phyloP scores from a whole-genome alignment of 768 basidiomycete species.

The Naganishia vaughanmartiniae region DNA sequence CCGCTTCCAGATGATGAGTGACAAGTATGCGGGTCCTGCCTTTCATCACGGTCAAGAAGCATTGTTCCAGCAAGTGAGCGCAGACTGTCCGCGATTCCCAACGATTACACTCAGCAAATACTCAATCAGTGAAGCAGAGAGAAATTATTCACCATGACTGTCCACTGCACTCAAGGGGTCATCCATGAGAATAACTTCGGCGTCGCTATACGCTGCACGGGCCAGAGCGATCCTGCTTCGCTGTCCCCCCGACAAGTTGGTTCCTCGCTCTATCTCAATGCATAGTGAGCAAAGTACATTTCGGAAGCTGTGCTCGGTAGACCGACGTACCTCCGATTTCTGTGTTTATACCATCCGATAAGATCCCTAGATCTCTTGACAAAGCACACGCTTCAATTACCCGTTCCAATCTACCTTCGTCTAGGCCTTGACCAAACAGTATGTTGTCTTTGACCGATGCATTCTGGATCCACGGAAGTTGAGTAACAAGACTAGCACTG shows the following conservation, averaged over 20 bases:
- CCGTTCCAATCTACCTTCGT: slow-evolving; percentile 35
- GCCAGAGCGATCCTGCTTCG: slow-evolving; percentile 45
- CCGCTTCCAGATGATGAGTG: slow-evolving; percentile 49
- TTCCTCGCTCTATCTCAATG: slow-evolving; percentile 71
- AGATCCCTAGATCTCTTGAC: slow-evolving; percentile 37
- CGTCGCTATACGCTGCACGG: slow-evolving; percentile 40
- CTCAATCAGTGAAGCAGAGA: background rate
- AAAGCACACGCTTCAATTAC: slow-evolving; percentile 47
- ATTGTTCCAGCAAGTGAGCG: slow-evolving; percentile 65
- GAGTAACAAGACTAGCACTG: slow-evolving; percentile 45
- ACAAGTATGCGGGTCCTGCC: slow-evolving; percentile 63
- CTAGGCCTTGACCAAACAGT: slow-evolving; percentile 54
- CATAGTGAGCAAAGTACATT: slow-evolving; percentile 52
- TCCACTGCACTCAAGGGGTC: slow-evolving; percentile 38
- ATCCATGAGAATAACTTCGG: slow-evolving; percentile 46
- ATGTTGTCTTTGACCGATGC: slow-evolving; percentile 49
- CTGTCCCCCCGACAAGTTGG: slow-evolving; percentile 51
- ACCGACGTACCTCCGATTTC: slow-evolving; percentile 35
- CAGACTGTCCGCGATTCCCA: slow-evolving; percentile 53
- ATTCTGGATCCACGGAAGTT: slow-evolving; percentile 51
- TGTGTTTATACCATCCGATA: slow-evolving; percentile 39
- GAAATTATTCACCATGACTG: slow-evolving; percentile 40
- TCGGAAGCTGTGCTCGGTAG: too few species aligned
- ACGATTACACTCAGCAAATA: background rate
- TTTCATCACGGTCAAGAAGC: slow-evolving; percentile 55